Evolutionary conservation across 2,329 filamentous ascomycete species (phyloP), one percentile per base, ranked within the genome.

Genomic region (Fusarium concolor): DNA sequence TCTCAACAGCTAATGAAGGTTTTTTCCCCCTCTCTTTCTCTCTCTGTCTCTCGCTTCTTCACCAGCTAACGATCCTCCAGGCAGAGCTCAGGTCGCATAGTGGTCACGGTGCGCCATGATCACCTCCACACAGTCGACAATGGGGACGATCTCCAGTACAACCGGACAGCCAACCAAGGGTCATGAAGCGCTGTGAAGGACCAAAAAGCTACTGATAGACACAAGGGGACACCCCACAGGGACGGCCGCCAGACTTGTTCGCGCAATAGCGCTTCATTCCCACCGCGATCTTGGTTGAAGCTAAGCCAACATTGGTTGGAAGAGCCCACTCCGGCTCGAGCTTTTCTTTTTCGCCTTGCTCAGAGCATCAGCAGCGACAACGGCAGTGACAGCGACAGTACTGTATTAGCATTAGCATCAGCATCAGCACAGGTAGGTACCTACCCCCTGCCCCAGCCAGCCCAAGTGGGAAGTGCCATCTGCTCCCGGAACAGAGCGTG

Each of bases 221-320:
- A 63, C 59, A 60, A 68, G 45, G 59, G 56, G 64, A 68, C 68
- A 58, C 62, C 67, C 69, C 65, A 61, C 58, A 65, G 29, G 61
- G 65, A 70, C 69, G 72, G 71, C 62, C 71, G 60, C 72, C 72
- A 74, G 71, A 74, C 72, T 72, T 67, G 67, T 74, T 74, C 68
- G 65, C 58, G 72, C 67, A 64, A 73, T 70, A 64, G 71, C 44
- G 61, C 70, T 71, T 62, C 72, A 74, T 74, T 74, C 70, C 67
- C 72, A 74, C 60, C 64, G 59, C 62, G 72, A 72, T 71, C 62
- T 62, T 56, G 62, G 55, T 59, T 49, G 44, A 61, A 56, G 67
- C 72, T 74, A 74, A 66, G 57, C 71, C 63, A 46, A 52, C 65
- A 58, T 57, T 67, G 66, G 66, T 62, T 62, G 64, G 61, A 56